Conservation (phyloP, 2,329 filamentous ascomycete species). For the Diaporthe ampelina region DNA sequence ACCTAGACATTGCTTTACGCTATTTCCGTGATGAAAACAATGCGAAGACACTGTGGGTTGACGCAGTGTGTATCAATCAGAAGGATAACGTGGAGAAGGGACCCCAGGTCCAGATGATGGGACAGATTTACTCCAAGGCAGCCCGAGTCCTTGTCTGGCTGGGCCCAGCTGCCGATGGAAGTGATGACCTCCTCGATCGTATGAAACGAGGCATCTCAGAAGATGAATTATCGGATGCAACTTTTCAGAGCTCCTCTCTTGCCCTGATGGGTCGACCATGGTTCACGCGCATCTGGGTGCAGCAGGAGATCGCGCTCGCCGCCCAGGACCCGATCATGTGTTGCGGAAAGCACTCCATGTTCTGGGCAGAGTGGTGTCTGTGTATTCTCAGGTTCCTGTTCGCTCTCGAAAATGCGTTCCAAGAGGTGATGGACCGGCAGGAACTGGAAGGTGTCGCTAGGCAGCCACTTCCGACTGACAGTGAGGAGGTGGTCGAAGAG, state of each 20-base stretch:
- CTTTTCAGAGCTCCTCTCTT: background rate
- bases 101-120: conserved; percentile 44
- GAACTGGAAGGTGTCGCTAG: background rate
- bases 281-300: conserved; percentile 44
- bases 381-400: background rate
- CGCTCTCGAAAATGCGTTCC: background rate
- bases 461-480: background rate
- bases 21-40: background rate
- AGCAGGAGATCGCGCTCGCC: conserved; percentile 45
- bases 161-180: conserved; percentile 38
- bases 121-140: conserved; percentile 42
- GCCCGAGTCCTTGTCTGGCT: conserved; percentile 43
- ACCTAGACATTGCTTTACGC: conserved; percentile 38
- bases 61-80: conserved; percentile 47
- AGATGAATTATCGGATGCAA: background rate
- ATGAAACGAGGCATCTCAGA: background rate
- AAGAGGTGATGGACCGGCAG: background rate
- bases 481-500: background rate
- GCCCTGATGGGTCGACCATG: conserved; percentile 23
- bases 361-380: background rate
- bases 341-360: background rate
- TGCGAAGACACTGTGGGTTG: conserved; percentile 42
- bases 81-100: conserved; percentile 41
- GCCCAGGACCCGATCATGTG: background rate
- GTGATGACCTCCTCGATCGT: conserved; percentile 21